These are phyloP conservation scores for Neurospora cerealis DNA, from an alignment of 495 filamentous ascomycete species.

Conservation along the genomic window DNA sequence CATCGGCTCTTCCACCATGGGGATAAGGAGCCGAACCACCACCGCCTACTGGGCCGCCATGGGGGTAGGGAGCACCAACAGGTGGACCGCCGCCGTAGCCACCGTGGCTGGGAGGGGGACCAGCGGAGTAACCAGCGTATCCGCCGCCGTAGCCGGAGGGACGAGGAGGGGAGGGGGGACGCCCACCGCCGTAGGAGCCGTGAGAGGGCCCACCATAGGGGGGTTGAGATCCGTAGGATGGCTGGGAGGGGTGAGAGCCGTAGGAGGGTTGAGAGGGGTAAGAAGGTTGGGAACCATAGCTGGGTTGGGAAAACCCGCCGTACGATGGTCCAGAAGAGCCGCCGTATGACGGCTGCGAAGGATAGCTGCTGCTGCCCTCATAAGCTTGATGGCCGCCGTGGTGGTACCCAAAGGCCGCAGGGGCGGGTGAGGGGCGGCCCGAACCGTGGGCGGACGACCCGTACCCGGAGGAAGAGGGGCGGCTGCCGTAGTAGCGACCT, in stretches of 20 bases:
- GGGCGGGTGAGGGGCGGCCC: neutral
- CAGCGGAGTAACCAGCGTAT: neutral
- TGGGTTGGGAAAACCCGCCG: neutral
- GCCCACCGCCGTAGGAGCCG: neutral
- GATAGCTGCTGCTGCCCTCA: neutral
- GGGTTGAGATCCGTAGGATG: neutral
- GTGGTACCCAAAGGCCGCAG: neutral
- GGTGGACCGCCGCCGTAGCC: neutral
- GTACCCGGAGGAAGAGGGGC: neutral
- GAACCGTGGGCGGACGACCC: neutral
- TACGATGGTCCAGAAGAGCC: neutral
- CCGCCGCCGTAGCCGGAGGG: neutral
- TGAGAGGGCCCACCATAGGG: neutral
- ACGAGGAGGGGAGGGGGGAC: neutral
- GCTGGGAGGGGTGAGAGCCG: conserved; percentile 1
- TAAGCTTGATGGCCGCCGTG: neutral
- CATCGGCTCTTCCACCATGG: neutral
- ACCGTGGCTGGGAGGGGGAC: neutral
- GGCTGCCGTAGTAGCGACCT: neutral
- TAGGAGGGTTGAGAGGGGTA: neutral
- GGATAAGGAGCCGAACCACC: neutral
- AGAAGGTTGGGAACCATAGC: neutral
- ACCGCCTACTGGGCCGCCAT: neutral
- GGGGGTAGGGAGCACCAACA: neutral
- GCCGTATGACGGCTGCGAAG: conserved; percentile 1